Base-by-base conservation (phyloP, 169 alveolate species). In the Cryptosporidium tyzzeri region DNA sequence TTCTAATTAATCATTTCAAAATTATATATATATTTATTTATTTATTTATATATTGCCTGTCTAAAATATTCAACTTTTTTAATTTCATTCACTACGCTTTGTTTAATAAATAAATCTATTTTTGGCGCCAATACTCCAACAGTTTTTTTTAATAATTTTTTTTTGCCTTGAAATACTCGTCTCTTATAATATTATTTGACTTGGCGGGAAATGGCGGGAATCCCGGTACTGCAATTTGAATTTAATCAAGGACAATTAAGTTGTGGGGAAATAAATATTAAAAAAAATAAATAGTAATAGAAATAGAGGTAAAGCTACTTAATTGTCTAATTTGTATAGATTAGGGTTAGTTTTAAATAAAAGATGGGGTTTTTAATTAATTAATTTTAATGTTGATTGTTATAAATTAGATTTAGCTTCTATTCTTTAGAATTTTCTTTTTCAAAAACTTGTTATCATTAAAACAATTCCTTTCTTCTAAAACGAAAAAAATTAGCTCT, bases 151-250 rank as follows among this genome's bases (percentile, higher is more conserved):
- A n/a, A 21, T 23, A 4, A 21, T 26, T 48, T 14, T 44, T 45
- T 48, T 48, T 14, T 55, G 67, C 67, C 37, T 10, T 26, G 0
- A 0, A n/a, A 55, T 55, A 10, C 67, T 55, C 67, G 67, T 55
- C 67, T 55, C 65, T 53, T 53, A 12, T n/a, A 16, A 55, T 8
- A 53, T 53, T 23, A 23, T 26, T 26, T 55, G 29, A n/a, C 35
- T 55, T n/a, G 67, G 67, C 29, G 67, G 67, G 37, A n/a, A n/a
- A 2, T n/a, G 35, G 67, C 67, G 67, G 67, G 67, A 55, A 55
- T 6, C 0, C 12, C 29, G 67, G 14, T 55, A 55, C 67, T 37
- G 4, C 7, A 0, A 10, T n/a, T 26, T 55, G 37, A 55, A 55
- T 55, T 55, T 16, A 55, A 55, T 23, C 9, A 3, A 23, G 35